A percentile compares a stretch with the other conserved stretches of the same genome.
Evolutionary conservation across 169 alveolate species (phyloP).

Genomic region (Hepatocystis sp.): DNA sequence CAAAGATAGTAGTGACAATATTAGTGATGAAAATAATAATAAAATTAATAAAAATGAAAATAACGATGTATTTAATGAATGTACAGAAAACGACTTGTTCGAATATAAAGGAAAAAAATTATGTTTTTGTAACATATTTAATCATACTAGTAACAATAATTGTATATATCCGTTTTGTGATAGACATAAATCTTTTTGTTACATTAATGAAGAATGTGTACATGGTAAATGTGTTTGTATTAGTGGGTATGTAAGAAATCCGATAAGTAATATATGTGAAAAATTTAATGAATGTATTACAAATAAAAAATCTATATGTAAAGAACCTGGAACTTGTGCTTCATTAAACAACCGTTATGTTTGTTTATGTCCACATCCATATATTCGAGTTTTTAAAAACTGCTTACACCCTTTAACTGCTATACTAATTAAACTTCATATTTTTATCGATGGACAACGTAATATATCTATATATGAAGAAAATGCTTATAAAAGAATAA

Average conservation of each 20-base stretch:
- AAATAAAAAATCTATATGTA: slow-evolving; percentile 13
- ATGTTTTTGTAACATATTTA: slow-evolving; percentile 40
- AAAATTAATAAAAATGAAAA: slow-evolving; percentile 12
- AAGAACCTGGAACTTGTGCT: slow-evolving; percentile 61
- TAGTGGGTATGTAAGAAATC: slow-evolving; percentile 71
- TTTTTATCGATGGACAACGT: slow-evolving; percentile 27
- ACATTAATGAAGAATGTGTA: slow-evolving; percentile 56
- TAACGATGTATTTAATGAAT: neutral
- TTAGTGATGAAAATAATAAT: slow-evolving; percentile 4
- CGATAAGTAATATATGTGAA: slow-evolving; percentile 72
- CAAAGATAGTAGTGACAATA: slow-evolving; percentile 13
- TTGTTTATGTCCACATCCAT: slow-evolving; percentile 68
- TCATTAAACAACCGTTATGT: slow-evolving; percentile 34
- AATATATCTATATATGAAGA: slow-evolving; percentile 47
- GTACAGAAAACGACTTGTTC: slow-evolving; percentile 28
- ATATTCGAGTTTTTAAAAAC: slow-evolving; percentile 46
- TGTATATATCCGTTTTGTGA: slow-evolving; percentile 70
- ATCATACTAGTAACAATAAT: neutral
- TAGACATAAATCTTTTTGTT: slow-evolving; percentile 35
- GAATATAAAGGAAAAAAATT: slow-evolving; percentile 23
- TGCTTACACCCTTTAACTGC: slow-evolving; percentile 65
- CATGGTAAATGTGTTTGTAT: slow-evolving; percentile 67
- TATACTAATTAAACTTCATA: slow-evolving; percentile 22
- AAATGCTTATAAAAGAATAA: slow-evolving; percentile 53
- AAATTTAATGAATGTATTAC: slow-evolving; percentile 61